phyloP scores from a whole-genome alignment of 2,329 filamentous ascomycete genomes.

The Botrytis fabae region DNA sequence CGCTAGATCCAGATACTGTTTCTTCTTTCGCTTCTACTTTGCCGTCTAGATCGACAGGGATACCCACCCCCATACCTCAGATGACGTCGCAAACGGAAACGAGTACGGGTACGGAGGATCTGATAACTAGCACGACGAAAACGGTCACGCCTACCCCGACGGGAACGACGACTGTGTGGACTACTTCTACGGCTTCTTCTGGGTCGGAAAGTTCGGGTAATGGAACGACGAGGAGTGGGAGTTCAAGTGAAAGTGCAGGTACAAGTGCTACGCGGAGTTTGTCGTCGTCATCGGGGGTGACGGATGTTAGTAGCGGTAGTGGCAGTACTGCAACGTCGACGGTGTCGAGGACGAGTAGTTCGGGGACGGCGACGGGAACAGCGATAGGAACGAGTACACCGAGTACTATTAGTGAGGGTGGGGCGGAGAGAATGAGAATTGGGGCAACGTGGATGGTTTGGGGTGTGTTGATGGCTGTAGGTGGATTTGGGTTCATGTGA shows the following conservation, averaged over 20 bases:
- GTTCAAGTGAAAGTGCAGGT: neutral
- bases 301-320: neutral
- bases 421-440: neutral
- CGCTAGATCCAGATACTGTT: conserved; percentile 28
- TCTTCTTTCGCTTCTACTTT: neutral
- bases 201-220: neutral
- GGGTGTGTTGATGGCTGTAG: neutral
- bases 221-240: neutral
- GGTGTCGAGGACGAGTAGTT: neutral
- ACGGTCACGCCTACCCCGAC: neutral
- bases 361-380: neutral
- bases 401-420: neutral
- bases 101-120: neutral
- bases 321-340: neutral
- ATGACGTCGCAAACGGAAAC: neutral
- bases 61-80: neutral
- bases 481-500: neutral
- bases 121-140: conserved; percentile 2
- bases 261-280: neutral
- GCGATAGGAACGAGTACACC: neutral
- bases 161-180: conserved; percentile 7
- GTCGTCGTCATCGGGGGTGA: neutral
- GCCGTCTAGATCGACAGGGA: neutral
- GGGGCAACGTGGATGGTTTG: too few relatives aligned
- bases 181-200: neutral